Percentiles rank a stretch among this genome's conserved stretches.
These are phyloP conservation scores for Monsonia emarginata DNA, from an alignment of 441 rosid genomes.

Conservation along the genomic window DNA sequence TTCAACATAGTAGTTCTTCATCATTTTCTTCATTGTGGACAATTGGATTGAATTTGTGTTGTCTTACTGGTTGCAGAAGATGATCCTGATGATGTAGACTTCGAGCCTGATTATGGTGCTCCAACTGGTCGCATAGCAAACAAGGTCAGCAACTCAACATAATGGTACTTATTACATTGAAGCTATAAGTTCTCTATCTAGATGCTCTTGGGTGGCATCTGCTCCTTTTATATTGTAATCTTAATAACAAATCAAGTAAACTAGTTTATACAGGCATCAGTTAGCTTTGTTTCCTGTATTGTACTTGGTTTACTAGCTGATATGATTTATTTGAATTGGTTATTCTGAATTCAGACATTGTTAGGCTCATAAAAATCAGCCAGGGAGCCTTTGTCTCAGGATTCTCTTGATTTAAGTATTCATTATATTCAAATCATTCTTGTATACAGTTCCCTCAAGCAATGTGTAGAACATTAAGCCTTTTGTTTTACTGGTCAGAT, in stretches of 20 bases:
- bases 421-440: neutral
- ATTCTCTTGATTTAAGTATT: neutral
- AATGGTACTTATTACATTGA: neutral
- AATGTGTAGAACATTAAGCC: neutral
- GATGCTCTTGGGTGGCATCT: neutral
- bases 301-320: neutral
- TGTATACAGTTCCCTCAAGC: neutral
- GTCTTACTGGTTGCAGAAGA: slow-evolving; percentile 52
- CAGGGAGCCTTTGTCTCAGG: neutral
- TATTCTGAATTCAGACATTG: neutral
- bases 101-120: slow-evolving; percentile 63
- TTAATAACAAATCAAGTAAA: neutral
- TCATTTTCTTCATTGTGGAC: slow-evolving; percentile 8
- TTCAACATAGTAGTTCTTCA: slow-evolving; percentile 11
- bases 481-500: neutral
- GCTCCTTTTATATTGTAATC: neutral
- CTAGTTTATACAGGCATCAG: neutral
- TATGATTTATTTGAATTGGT: neutral
- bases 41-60: slow-evolving; percentile 19
- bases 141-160: slow-evolving; percentile 39
- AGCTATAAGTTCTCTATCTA: neutral
- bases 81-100: slow-evolving; percentile 95
- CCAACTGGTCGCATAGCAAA: slow-evolving; percentile 28
- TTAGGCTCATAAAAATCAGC: neutral
- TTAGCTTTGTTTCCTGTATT: neutral